Evolutionary conservation across 306 rosid genomes (phyloP).

Genomic region (Rosa multiflora): DNA sequence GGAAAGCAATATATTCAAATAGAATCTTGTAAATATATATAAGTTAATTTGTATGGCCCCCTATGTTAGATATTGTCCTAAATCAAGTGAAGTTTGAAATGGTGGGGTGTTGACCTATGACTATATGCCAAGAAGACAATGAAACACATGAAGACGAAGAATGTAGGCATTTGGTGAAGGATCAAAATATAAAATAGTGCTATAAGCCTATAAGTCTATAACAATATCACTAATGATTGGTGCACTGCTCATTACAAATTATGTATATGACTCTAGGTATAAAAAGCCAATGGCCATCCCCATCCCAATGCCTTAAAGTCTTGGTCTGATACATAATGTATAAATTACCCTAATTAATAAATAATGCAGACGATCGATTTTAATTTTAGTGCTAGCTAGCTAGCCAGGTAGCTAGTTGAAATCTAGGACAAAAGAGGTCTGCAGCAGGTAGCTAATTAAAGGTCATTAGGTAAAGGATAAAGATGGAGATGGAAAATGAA

Average conservation of each 20-base stretch:
- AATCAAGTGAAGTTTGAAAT: conserved; percentile 34
- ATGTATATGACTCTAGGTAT: background rate
- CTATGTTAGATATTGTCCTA: conserved; percentile 41
- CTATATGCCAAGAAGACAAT: conserved; percentile 21
- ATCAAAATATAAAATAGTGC: background rate
- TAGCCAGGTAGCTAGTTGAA: background rate
- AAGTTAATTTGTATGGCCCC: conserved; percentile 19
- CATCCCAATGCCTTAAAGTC: conserved; percentile 13
- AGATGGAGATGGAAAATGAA: conserved; percentile 7
- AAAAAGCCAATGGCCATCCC: background rate
- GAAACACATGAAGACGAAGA: conserved; percentile 30
- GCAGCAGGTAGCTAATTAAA: conserved; percentile 9
- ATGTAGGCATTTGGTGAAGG: background rate
- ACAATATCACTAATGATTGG: conserved; percentile 19
- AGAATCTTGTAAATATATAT: background rate
- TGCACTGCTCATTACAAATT: background rate
- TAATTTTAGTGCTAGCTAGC: background rate
- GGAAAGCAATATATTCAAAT: background rate
- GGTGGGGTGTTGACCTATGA: conserved; percentile 35
- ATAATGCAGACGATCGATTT: background rate
- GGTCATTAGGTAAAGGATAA: conserved; percentile 3
- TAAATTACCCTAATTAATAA: background rate
- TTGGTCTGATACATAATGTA: background rate
- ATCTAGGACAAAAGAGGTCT: background rate
- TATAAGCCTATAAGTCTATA: background rate